Evolutionary conservation across 1,284 basidiomycete genomes (phyloP).

Genomic region (Microbotryum saponariae): DNA sequence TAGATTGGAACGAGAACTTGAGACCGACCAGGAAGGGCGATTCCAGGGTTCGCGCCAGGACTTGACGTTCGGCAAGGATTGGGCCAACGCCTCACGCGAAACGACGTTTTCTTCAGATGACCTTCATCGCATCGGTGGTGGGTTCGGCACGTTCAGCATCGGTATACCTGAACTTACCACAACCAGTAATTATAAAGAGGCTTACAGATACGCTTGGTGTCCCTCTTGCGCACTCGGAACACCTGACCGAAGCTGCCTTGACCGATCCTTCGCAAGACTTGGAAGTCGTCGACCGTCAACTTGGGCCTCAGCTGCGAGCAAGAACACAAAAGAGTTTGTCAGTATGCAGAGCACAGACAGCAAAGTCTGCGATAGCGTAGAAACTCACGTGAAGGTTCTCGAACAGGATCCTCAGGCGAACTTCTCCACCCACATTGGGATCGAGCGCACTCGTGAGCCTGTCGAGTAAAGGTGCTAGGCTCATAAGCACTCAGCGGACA

Average conservation of each 20-base stretch:
- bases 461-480: neutral
- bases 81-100: conserved; percentile 39
- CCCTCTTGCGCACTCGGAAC: conserved; percentile 44
- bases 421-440: conserved; percentile 20
- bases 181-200: neutral
- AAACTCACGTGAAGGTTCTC: conserved; percentile 18
- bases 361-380: conserved; percentile 32
- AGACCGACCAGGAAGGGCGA: conserved; percentile 44
- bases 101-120: conserved; percentile 42
- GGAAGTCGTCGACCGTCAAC: conserved; percentile 42
- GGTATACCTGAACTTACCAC: no score
- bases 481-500: no score
- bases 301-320: conserved; percentile 36
- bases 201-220: conserved; percentile 41
- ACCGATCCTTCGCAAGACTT: conserved; percentile 43
- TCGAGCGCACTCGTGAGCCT: conserved; percentile 24
- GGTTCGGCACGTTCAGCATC: neutral
- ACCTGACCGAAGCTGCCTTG: conserved; percentile 44
- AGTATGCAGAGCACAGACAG: no score
- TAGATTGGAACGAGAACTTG: conserved; percentile 39
- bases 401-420: conserved; percentile 18
- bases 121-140: conserved; percentile 42
- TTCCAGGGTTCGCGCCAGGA: conserved; percentile 42
- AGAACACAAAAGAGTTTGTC: no score
- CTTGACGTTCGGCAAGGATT: conserved; percentile 44